These are phyloP conservation scores for Sporothrix euskadiensis DNA, from an alignment of 2,329 filamentous ascomycete species.

Conservation along the genomic window DNA sequence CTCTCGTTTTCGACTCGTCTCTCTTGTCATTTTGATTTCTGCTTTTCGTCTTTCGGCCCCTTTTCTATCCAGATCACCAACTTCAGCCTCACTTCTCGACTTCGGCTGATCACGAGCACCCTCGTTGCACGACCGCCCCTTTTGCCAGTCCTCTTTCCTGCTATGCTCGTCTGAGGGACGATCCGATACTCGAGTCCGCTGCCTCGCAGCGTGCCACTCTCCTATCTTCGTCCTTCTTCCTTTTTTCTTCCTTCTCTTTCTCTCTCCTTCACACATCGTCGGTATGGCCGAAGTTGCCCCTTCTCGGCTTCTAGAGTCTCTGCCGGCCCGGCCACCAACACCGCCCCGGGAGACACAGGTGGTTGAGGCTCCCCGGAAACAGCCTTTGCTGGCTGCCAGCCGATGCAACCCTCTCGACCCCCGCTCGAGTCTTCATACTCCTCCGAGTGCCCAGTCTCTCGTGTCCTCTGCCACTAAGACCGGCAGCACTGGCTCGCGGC, in stretches of 20 bases:
- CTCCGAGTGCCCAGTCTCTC: slow-evolving; percentile 52
- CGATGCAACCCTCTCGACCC: slow-evolving; percentile 44
- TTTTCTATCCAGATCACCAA: background rate
- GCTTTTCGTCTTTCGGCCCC: background rate
- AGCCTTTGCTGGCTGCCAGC: slow-evolving; percentile 35
- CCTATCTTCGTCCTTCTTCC: background rate
- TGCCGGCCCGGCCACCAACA: slow-evolving; percentile 64
- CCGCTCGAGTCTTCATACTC: slow-evolving; percentile 51
- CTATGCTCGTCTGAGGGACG: slow-evolving; percentile 23
- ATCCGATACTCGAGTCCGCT: slow-evolving; percentile 22
- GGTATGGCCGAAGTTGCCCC: slow-evolving; percentile 43
- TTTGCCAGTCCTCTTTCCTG: background rate
- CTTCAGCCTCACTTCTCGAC: background rate
- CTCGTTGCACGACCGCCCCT: background rate
- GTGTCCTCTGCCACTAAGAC: slow-evolving; percentile 37
- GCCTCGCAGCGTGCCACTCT: slow-evolving; percentile 17
- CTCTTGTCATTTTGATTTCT: background rate
- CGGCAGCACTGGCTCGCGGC: slow-evolving; percentile 44
- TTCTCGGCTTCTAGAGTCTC: slow-evolving; percentile 51
- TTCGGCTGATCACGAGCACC: background rate
- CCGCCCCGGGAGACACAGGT: slow-evolving; percentile 60
- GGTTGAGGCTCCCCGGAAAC: slow-evolving; percentile 41
- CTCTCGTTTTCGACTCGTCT: background rate
- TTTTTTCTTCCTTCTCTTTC: background rate
- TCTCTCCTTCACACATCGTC: background rate